Percentiles rank a stretch among this genome's conserved stretches.
These are phyloP conservation scores for Metschnikowia koreensis DNA, from an alignment of 805 yeast genomes.

Conservation along the genomic window DNA sequence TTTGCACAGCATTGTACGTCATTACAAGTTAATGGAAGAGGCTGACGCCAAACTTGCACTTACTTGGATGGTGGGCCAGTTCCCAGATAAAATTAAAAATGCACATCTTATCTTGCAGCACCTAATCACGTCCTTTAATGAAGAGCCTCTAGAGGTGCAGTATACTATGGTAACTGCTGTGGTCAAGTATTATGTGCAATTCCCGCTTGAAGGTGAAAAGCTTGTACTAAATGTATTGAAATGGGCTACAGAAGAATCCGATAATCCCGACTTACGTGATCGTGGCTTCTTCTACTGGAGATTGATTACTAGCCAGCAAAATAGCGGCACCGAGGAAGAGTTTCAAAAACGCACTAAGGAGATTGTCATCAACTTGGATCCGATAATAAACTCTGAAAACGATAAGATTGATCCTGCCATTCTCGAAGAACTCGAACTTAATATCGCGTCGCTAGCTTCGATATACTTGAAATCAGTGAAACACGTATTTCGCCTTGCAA, in stretches of 20 bases:
- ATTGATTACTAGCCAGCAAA: constrained; percentile 46
- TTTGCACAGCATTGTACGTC: constrained; percentile 27
- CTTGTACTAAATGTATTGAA: constrained; percentile 59
- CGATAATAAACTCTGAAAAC: constrained; percentile 62
- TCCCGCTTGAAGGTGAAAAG: constrained; percentile 53
- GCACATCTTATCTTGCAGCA: constrained; percentile 40
- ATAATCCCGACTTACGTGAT: constrained; percentile 84
- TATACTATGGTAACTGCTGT: constrained; percentile 69
- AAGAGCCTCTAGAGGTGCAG: constrained; percentile 74
- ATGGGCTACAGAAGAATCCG: constrained; percentile 67
- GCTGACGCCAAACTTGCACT: constrained; percentile 76
- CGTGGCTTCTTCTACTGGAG: constrained; percentile 87
- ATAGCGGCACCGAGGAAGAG: constrained; percentile 35
- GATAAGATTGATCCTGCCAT: constrained; percentile 68
- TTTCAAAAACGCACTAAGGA: constrained; percentile 38
- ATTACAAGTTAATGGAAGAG: constrained; percentile 54
- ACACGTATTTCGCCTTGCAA: constrained; percentile 72
- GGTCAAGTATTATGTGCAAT: constrained; percentile 61
- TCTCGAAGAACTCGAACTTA: constrained; percentile 78
- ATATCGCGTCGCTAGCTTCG: constrained; percentile 79
- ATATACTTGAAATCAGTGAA: constrained; percentile 80
- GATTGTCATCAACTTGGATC: constrained; percentile 60
- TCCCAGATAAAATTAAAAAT: constrained; percentile 47
- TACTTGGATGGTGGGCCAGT: constrained; percentile 83
- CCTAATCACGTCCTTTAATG: constrained; percentile 47